Conservation (phyloP, 139 green algal genomes). For the Chlorella ohadii region DNA sequence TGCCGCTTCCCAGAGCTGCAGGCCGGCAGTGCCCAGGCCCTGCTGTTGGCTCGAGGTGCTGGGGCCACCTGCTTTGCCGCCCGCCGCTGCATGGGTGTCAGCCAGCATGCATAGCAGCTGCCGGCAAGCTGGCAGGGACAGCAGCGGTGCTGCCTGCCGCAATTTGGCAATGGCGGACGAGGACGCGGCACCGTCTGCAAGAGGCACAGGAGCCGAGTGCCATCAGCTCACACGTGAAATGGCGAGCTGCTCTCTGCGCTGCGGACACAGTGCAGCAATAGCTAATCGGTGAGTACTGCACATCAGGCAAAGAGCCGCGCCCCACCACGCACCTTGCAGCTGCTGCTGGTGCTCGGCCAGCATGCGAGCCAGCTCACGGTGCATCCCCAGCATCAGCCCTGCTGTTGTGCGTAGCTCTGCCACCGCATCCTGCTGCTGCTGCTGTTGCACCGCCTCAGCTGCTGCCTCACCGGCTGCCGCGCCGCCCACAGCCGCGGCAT, state of each 20-base stretch:
- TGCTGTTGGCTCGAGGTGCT: background rate
- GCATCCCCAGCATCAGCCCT: slow-evolving; percentile 20
- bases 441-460: background rate
- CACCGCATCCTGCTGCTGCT: background rate
- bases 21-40: background rate
- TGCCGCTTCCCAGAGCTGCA: background rate
- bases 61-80: background rate
- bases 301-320: no score
- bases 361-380: slow-evolving; percentile 21
- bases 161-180: no score
- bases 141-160: background rate
- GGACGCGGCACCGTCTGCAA: no score
- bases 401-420: slow-evolving; percentile 9
- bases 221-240: no score
- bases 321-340: no score
- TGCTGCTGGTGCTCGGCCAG: background rate
- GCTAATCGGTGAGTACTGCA: no score
- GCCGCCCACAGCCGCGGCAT: background rate
- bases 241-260: no score
- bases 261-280: no score
- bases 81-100: background rate
- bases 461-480: background rate
- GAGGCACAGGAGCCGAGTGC: no score
- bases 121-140: slow-evolving; percentile 21
- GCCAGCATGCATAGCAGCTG: slow-evolving; percentile 7